phyloP scores from a whole-genome alignment of 129 eudicot genomes.

The Arctium minus region DNA sequence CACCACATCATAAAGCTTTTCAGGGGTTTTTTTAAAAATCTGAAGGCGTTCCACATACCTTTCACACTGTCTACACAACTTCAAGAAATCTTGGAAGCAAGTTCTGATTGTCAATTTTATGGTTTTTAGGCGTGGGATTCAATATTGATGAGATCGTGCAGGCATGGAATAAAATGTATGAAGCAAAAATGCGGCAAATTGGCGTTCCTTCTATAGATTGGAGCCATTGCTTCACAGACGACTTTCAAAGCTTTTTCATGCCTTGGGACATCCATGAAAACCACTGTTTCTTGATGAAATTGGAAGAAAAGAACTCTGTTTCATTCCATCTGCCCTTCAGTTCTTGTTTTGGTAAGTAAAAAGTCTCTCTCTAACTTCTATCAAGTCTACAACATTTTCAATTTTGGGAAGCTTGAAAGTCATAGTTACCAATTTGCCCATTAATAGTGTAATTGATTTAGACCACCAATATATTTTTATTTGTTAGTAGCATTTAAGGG shows the following conservation, averaged over 20 bases:
- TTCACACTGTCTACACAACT: neutral
- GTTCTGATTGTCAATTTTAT: slow-evolving; percentile 8
- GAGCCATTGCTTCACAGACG: slow-evolving; percentile 83
- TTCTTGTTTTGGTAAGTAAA: slow-evolving; percentile 18
- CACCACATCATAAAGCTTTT: too few relatives aligned
- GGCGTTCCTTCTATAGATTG: slow-evolving; percentile 64
- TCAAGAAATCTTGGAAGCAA: slow-evolving; percentile 21
- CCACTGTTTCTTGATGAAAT: slow-evolving; percentile 3
- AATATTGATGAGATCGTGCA: slow-evolving; percentile 86
- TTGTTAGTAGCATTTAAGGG: neutral
- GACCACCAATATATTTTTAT: neutral
- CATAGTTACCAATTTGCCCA: neutral
- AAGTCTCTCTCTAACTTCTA: neutral
- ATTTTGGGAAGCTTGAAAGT: neutral
- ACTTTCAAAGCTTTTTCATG: slow-evolving; percentile 63
- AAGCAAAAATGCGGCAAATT: slow-evolving; percentile 71
- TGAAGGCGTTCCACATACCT: too few relatives aligned
- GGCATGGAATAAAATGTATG: slow-evolving; percentile 96
- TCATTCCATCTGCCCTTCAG: neutral
- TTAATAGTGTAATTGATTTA: neutral
- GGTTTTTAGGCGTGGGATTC: slow-evolving; percentile 67
- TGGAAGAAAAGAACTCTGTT: slow-evolving; percentile 2
- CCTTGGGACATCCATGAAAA: slow-evolving; percentile 53
- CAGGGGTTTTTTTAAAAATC: too few relatives aligned
- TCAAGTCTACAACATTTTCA: neutral